Evolutionary conservation across 1,139 yeast genomes (phyloP), one percentile per base, ranked within the genome.

Genomic region (Ogataea hybrid): DNA sequence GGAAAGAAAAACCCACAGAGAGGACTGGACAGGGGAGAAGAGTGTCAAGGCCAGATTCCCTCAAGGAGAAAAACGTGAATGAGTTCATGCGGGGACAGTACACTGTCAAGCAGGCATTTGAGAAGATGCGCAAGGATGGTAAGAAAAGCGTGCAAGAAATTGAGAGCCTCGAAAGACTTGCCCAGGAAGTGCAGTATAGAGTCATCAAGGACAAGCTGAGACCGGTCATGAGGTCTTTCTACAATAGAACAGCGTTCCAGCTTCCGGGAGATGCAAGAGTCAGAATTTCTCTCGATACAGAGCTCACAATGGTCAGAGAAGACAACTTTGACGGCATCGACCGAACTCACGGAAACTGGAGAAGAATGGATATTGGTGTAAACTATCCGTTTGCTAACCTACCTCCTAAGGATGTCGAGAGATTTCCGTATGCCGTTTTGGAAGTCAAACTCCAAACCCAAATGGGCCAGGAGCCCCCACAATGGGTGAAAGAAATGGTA

Each of bases 21-120:
- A 92, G 66, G 98, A 92, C 68, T 92, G 98, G 98, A 92, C 98
- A 3, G 98, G 98, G 57, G 98, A 92, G 66, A 90, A 90, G 68
- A 87, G 96, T 9, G 98, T 92, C 52, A 92, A 92, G 69, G 97
- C 97, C 4, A 79, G 98, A 63, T 92, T 92, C 67, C 81, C 90
- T 92, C 56, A 92, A 90, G 65, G 98, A 92, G 63, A 87, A 85
- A 64, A 79, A 88, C 58, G 92, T 90, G 41, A 92, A 92, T 62
- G 79, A 80, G 39, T 92, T 87, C 63, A 66, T 90, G 68, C 69
- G 69, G 39, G 98, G 98, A 54, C 80, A 78, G 43, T 89, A 78
- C 62, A 86, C 97, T 25, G 96, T 92, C 7, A 76, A 78, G 36
- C 94, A 89, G 62, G 95, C 86, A 1, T 92, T 92, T 66, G 96